Base-by-base conservation (phyloP, 2,329 filamentous ascomycete genomes). In the Alternaria alternata region DNA sequence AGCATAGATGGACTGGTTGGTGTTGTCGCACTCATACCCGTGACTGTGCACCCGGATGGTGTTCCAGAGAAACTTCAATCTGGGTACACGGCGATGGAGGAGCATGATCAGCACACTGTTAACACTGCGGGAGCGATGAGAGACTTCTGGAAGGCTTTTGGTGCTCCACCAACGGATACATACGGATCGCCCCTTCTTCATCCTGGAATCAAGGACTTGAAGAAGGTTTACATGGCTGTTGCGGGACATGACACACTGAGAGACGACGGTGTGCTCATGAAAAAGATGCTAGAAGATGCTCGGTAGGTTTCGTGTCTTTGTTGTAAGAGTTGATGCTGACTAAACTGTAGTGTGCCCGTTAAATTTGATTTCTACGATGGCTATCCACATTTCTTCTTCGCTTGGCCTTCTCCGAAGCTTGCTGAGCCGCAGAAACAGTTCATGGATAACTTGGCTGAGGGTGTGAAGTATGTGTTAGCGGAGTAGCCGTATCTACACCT, bases 371-470 rank as follows among this genome's bases (percentile, higher is more conserved):
- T 75, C 22, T 79, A 76, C 54, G 61, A 70, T 47, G 76, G 75
- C 26, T 78, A 79, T 59, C 76, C 77, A 5, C 77, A 79, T 42
- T 78, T 71, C 41, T 75, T 75, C 51, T 78, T 75, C 70, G 69
- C 61, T n/a, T 79, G 71, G 65, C 76, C 76, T 11, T 76, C 77
- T 7, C 39, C 65, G 1, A 69, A 67, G 20, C 64, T 77, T 24
- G 71, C 74, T 11, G 46, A 68, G 42, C 70, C 71, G 5, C 62
- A 60, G 18, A 59, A 69, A 18, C 56, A 72, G 18, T 75, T 72
- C 41, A 62, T 67, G 26, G 55, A 42, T 2, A 66, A 75, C n/a
- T 30, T 77, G 16, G 53, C 51, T 1, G 65, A 63, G 18, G 74
- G 74, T 1, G 61, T 77, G 1, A 62, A 69, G 7, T 76, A 64